These are phyloP conservation scores for Lentinula lateritia DNA, from an alignment of 768 basidiomycete species.

Conservation along the genomic window DNA sequence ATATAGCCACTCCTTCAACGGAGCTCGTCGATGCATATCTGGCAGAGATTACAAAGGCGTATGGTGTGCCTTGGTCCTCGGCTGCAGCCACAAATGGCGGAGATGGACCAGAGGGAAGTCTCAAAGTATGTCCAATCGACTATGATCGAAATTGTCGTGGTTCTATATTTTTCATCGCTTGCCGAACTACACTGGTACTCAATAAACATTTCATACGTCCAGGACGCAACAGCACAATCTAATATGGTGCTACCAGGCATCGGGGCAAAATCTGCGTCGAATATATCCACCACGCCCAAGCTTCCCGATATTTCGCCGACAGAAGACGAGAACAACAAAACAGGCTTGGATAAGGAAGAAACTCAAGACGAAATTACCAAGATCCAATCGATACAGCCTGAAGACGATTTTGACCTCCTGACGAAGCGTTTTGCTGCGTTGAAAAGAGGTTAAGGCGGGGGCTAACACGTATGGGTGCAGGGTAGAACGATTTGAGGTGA, in stretches of 20 bases:
- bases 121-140: slow-evolving; percentile 26
- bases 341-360: slow-evolving; percentile 14
- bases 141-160: neutral
- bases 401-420: slow-evolving; percentile 74
- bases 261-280: slow-evolving; percentile 12
- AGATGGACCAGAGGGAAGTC: slow-evolving; percentile 25
- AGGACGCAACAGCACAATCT: neutral
- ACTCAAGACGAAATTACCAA: slow-evolving; percentile 15
- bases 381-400: slow-evolving; percentile 25
- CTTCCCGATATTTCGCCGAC: slow-evolving; percentile 48
- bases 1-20: slow-evolving; percentile 58
- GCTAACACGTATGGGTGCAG: neutral
- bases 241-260: neutral
- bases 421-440: slow-evolving; percentile 79
- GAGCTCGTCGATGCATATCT: slow-evolving; percentile 86
- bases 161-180: neutral
- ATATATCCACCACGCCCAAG: slow-evolving; percentile 27
- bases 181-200: neutral
- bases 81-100: slow-evolving; percentile 19
- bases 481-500: neutral
- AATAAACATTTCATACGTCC: neutral
- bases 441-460: slow-evolving; percentile 60
- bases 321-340: slow-evolving; percentile 38
- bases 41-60: slow-evolving; percentile 83
- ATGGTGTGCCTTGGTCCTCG: slow-evolving; percentile 65